Evolutionary conservation across 352 stramenopile species (phyloP), one percentile per base, ranked within the genome.

Genomic region (Phytopythium ostracodes): DNA sequence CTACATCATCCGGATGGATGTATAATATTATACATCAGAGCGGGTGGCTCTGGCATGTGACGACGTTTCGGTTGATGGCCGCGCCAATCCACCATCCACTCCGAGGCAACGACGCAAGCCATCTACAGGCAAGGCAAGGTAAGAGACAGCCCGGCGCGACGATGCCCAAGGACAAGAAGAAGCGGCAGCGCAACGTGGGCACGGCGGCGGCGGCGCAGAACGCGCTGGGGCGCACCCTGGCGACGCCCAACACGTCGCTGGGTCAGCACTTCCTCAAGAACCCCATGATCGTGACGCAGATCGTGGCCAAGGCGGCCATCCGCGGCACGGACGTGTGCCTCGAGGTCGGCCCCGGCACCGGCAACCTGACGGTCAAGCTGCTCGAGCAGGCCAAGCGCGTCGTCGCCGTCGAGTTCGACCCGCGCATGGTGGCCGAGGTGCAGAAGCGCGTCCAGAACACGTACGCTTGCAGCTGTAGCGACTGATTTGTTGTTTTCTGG

Each of bases 231-330:
- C 86, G 88, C 47, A 98, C 96, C 65, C 78, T 99, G n/a, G 94
- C 98, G 66, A 94, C 94, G 59, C 92, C 96, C 65, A 99, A 99
- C 77, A 99, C 94, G 29, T 96, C 89, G 20, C 77, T 99, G 31
- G 98, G 98, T 35, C 97, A 99, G 89, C 96, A 99, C 79, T 99
- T 99, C 67, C 86, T 99, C 47, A 99, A 99, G 72, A 99, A 99
- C 77, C 94, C 96, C 46, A 97, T 96, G 67, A 98, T 99, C 55
- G 96, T 99, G 50, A 91, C 83, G 42, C 84, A 92, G 61, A 99
- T 99, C 63, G 96, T 99, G 56, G 86, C 96, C 62, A 99, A 99
- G 66, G 90, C 97, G 11, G 94, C 80, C 15, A 94, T 99, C 56
- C 96, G 97, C 67, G 76, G 89, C 67, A 98, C 96, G 12, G 97